Evolutionary conservation across 208 protist species (phyloP).

Genomic region (Crithidia acanthocephali): DNA sequence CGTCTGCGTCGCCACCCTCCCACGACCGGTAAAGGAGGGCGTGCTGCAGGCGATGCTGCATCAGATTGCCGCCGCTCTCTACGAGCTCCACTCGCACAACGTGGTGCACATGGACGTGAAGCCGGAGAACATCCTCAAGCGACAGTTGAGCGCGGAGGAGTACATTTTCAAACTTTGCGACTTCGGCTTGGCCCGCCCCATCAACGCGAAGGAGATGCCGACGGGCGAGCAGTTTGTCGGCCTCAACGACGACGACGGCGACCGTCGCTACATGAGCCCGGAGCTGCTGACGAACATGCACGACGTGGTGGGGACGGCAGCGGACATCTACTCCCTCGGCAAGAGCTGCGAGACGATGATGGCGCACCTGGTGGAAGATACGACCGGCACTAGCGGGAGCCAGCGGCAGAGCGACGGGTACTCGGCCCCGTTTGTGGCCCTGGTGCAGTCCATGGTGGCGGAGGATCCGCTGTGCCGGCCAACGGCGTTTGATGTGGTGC

Average conservation of each 20-base stretch:
- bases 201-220: conserved; percentile 17
- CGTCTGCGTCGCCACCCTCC: conserved; percentile 46
- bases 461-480: conserved; percentile 41
- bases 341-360: conserved; percentile 84
- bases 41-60: conserved; percentile 57
- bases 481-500: conserved; percentile 49
- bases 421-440: conserved; percentile 28
- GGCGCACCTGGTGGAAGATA: conserved; percentile 40
- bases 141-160: conserved; percentile 30
- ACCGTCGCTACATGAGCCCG: conserved; percentile 78
- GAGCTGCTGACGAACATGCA: conserved; percentile 51
- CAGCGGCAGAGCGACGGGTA: conserved; percentile 30
- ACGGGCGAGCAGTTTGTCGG: conserved; percentile 64
- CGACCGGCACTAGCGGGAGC: conserved; percentile 27
- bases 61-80: conserved; percentile 73
- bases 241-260: conserved; percentile 88
- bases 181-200: conserved; percentile 76
- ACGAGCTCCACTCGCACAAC: conserved; percentile 69
- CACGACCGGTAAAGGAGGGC: conserved; percentile 47
- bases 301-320: conserved; percentile 45
- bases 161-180: conserved; percentile 86
- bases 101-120: conserved; percentile 92
- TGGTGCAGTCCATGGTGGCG: conserved; percentile 49
- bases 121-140: conserved; percentile 41
- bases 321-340: conserved; percentile 91